Conservation (phyloP, 768 basidiomycete species). For the Boletus rubroflammeus region DNA sequence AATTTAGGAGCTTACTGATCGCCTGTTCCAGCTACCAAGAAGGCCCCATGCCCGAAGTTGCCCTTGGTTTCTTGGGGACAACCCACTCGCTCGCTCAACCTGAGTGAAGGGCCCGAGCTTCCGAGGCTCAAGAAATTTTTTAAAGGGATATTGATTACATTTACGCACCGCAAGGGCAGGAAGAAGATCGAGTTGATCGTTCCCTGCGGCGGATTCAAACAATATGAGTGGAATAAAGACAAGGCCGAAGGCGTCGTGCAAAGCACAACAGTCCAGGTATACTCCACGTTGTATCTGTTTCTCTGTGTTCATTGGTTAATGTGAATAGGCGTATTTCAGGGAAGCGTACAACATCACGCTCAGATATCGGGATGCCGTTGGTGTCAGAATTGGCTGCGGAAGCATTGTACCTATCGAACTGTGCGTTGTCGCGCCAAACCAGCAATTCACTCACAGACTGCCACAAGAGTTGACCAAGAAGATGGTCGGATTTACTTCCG, state of each 20-base stretch:
- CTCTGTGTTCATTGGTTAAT: not conserved
- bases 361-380: slow-evolving; percentile 35
- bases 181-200: slow-evolving; percentile 40
- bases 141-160: slow-evolving; percentile 34
- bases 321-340: slow-evolving; percentile 40
- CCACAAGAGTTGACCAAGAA: slow-evolving; percentile 35
- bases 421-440: slow-evolving; percentile 43
- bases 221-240: slow-evolving; percentile 39
- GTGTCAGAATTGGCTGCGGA: slow-evolving; percentile 33
- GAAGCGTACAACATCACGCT: slow-evolving; percentile 34
- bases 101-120: slow-evolving; percentile 26
- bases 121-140: slow-evolving; percentile 38
- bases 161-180: slow-evolving; percentile 19
- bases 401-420: slow-evolving; percentile 51
- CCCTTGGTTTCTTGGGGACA: slow-evolving; percentile 27
- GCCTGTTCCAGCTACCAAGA: slow-evolving; percentile 23
- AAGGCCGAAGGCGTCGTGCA: slow-evolving; percentile 10
- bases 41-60: slow-evolving; percentile 27
- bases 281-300: not conserved
- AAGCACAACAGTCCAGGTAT: slow-evolving; percentile 40
- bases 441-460: slow-evolving; percentile 46
- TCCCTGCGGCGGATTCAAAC: slow-evolving; percentile 34
- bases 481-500: slow-evolving; percentile 48
- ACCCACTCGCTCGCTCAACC: slow-evolving; percentile 29
- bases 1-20: not conserved